These are phyloP conservation scores for Blechomonas ayalai DNA, from an alignment of 208 protist species.

Conservation along the genomic window DNA sequence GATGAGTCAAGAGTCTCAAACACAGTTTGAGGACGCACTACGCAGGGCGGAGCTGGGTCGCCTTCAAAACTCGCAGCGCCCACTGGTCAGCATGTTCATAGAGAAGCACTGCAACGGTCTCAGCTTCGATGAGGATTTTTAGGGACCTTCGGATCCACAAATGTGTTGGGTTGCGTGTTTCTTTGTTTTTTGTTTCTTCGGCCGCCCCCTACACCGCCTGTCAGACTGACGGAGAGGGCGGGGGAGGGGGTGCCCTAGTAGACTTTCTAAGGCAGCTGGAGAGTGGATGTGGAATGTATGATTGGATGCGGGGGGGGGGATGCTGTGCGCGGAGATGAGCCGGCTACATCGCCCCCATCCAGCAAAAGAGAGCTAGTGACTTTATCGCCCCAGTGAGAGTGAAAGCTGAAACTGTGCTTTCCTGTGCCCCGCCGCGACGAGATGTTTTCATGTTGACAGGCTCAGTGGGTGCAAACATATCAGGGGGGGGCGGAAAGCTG, in stretches of 20 bases:
- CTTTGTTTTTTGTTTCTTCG: background rate
- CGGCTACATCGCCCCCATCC: too few species aligned
- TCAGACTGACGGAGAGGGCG: background rate
- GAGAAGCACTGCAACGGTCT: constrained; percentile 49
- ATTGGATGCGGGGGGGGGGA: background rate
- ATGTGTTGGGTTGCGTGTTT: background rate
- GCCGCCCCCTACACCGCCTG: background rate
- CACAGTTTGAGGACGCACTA: constrained; percentile 21
- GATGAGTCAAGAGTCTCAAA: background rate
- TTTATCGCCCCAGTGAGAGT: too few species aligned
- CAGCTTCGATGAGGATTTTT: constrained; percentile 80
- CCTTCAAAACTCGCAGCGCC: constrained; percentile 70
- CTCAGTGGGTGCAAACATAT: too few species aligned
- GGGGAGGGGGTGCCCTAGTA: background rate
- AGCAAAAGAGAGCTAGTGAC: too few species aligned
- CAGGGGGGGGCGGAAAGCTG: too few species aligned
- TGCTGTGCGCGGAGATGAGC: background rate
- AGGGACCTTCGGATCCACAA: constrained; percentile 6
- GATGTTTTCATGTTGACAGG: too few species aligned
- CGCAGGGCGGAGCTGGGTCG: constrained; percentile 37
- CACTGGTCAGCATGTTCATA: constrained; percentile 47
- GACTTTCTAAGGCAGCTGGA: background rate
- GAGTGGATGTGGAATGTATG: constrained; percentile 7
- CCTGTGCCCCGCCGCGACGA: too few species aligned
- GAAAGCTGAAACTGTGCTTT: too few species aligned